Base-by-base conservation (phyloP, 148 eudicot genomes). In the Mesembryanthemum crystallinum region DNA sequence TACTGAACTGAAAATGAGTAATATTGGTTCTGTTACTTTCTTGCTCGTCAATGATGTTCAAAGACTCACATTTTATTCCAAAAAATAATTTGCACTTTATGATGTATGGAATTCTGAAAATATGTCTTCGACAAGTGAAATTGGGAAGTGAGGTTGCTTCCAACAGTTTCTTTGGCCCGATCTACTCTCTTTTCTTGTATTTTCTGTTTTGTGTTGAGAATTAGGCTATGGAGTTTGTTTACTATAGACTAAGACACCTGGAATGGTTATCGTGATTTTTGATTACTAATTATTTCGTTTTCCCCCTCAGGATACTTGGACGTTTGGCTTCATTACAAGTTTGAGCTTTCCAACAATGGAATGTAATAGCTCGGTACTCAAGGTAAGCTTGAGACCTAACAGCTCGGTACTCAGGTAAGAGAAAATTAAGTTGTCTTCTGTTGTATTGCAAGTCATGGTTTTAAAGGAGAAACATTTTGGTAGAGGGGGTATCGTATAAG, bases 371-470 rank as follows among this genome's bases (percentile, higher is more conserved):
- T 35, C 39, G 6, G 39, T 35, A 35, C 39, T 35, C 39, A 6
- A n/a, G 71, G 71, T 67, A 67, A 28, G 1, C 39, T 17, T 42
- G 29, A 8, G 12, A 28, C 28, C 8, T 67, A 39, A 42, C 30
- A 67, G 25, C 69, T 65, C 33, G 52, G n/a, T 67, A 24, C 28
- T 67, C 13, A 42, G 71, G 71, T 67, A 67, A 42, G 54, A 13
- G 42, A 67, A 24, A 21, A n/a, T 28, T 43, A 10, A 10, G 54
- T 18, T 43, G 12, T 67, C 9, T 67, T 9, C 13, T 20, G 24
- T 43, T 67, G 29, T 42, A 27, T 23, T 28, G 21, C 9, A 3
- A 33, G 30, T 13, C 20, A 21, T 37, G 49, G 49, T 7, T 45
- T 35, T 35, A 2, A 35, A 35, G 39, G 39, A 35, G 6, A 35